These are phyloP conservation scores for Apostasia shenzhenica DNA, from an alignment of 106 monocot species.

Conservation along the genomic window DNA sequence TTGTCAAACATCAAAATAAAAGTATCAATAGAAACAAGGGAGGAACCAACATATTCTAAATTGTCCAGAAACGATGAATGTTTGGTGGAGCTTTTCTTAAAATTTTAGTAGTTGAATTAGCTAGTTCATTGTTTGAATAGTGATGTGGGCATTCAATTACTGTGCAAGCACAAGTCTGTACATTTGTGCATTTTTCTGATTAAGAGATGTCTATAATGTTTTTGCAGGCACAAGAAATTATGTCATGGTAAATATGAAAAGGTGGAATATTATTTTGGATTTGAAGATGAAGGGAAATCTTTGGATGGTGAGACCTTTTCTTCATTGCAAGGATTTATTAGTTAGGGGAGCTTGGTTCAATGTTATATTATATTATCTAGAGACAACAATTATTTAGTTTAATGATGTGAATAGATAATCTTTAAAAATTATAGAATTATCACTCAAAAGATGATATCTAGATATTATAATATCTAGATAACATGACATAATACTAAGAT, in stretches of 20 bases:
- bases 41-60: background rate
- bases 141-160: no score
- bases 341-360: background rate
- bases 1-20: no score
- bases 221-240: constrained; percentile 2
- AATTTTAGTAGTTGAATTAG: background rate
- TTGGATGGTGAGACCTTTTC: background rate
- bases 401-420: no score
- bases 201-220: background rate
- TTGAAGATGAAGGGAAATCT: constrained; percentile 3
- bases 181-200: background rate
- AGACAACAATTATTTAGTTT: no score
- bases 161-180: no score
- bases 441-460: no score
- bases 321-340: no score
- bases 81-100: background rate
- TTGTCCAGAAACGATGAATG: background rate
- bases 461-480: no score
- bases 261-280: background rate
- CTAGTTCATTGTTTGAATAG: no score
- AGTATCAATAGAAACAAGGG: background rate
- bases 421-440: no score
- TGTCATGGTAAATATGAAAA: constrained; percentile 6
- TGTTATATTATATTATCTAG: background rate
- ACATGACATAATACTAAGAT: no score